Evolutionary conservation across 2,329 filamentous ascomycete genomes (phyloP), one percentile per base, ranked within the genome.

Genomic region (Phyllosticta paracitricarpa): DNA sequence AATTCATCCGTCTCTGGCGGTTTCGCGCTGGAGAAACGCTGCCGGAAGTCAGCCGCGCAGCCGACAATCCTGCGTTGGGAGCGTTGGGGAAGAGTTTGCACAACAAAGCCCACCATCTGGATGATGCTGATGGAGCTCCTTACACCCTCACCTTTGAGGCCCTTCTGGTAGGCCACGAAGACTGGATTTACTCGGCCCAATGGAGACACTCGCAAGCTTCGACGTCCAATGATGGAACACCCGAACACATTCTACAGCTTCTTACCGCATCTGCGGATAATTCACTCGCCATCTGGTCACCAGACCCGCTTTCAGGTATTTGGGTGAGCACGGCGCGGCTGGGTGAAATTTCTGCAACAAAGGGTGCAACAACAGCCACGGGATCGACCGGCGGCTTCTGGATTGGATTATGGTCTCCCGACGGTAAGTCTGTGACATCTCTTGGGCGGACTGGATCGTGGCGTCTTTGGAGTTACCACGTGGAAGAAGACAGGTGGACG

Each of bases 321-420:
- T 99, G 94, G 94, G 81, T 96, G 24, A 95, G 91, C 61, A 84
- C 83, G 55, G 88, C 89, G 14, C 82, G 94, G 63, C 82, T 99
- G 51, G 94, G 94, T 54, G 94, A 97, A 74, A 95, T 97, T 61
- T 97, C 91, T 72, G 84, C 89, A 17, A 90, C 96, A 69, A 97
- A 99, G 72, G 94, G 94, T 8, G 94, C 94, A 0, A 97, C 94
- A 0, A 96, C 93, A 3, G 94, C 94, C 0, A 99, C 94, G 0
- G 94, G 94, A 55, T 97, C 92, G 72, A 91, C 91, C 1, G 94
- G 94, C 64, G 94, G 94, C 0, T 97, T 97, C 73, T 99, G 94
- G 93, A 91, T 89, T 12, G 93, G 92, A 0, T 80, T 97, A 0
- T 99, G 94, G 94, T 88, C 89, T 5, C 89, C 91, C 2, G 81